Base-by-base conservation (phyloP, 2,329 filamentous ascomycete species). In the Verticillium nubilum region DNA sequence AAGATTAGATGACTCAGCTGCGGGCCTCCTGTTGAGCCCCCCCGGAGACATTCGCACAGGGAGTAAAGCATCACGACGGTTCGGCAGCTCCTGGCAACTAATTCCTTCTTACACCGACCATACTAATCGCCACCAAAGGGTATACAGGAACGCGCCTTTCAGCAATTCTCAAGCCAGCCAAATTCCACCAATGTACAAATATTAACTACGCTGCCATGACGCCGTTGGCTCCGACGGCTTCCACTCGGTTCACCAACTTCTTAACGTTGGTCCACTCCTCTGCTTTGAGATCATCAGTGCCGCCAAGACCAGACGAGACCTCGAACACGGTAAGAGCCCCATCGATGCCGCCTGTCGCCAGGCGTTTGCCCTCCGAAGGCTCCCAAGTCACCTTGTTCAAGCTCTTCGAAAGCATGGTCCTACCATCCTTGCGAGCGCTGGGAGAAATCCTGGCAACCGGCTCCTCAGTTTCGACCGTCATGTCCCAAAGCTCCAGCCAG, bases 331-430 rank as follows among this genome's bases (percentile, higher is more conserved):
- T 97, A 25, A 97, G 81, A 1, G 92, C 86, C 12, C 94, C 94
- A 69, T 97, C 93, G 62, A 99, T 88, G 4, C 95, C 95, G 52
- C 95, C 96, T 0, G 92, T 92, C 1, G 94, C 95, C 56, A 98
- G 78, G 57, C 91, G 84, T 74, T 89, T 90, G 55, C 95, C 96
- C 70, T 97, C 93, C 52, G 86, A 88, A 67, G 87, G 86, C 76
- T 99, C 95, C 95, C 95, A 99, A 0, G 92, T 89, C 52, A 97
- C 80, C 77, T 95, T 96, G 74, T 99, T 99, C 68, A 99, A 76
- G 71, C 92, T 96, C 76, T 91, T 89, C 60, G 88, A 90, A 67
- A 94, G 81, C 72, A 91, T 86, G 28, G 86, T 84, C 73, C 85
- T 75, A 62, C 87, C 83, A 54, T 86, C 85, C 67, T 86, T 83